These are phyloP conservation scores for Didymella segeticola DNA, from an alignment of 2,329 filamentous ascomycete genomes.

Conservation along the genomic window DNA sequence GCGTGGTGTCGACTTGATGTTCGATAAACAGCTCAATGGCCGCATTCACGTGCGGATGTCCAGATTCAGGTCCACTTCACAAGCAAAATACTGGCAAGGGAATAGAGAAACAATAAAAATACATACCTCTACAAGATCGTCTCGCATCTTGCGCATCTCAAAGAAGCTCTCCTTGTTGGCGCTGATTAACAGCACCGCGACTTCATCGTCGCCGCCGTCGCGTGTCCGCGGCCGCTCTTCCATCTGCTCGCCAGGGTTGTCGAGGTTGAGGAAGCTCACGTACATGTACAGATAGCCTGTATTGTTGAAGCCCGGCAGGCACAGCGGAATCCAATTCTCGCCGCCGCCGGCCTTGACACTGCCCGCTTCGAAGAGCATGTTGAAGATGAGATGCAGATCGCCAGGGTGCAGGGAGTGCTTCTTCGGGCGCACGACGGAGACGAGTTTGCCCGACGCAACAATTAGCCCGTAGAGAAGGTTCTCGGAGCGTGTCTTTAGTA, in stretches of 20 bases:
- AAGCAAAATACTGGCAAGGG: neutral
- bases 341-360: constrained; percentile 90
- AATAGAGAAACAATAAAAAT: constrained; percentile 14
- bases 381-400: constrained; percentile 95
- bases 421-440: constrained; percentile 92
- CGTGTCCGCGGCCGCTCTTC: constrained; percentile 47
- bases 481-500: constrained; percentile 78
- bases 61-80: neutral
- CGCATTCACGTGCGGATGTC: neutral
- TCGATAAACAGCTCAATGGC: neutral
- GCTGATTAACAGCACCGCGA: constrained; percentile 93
- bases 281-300: constrained; percentile 99
- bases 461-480: constrained; percentile 91
- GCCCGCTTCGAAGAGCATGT: constrained; percentile 97
- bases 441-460: constrained; percentile 88
- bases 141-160: constrained; percentile 76
- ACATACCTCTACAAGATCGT: constrained; percentile 63
- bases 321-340: constrained; percentile 97
- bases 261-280: constrained; percentile 85
- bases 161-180: constrained; percentile 94
- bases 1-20: neutral
- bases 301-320: constrained; percentile 95
- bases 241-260: constrained; percentile 54
- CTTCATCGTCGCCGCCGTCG: constrained; percentile 65
- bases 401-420: constrained; percentile 95